These are phyloP conservation scores for Penicillium sp. DNA, from an alignment of 2,329 filamentous ascomycete species.

Conservation along the genomic window DNA sequence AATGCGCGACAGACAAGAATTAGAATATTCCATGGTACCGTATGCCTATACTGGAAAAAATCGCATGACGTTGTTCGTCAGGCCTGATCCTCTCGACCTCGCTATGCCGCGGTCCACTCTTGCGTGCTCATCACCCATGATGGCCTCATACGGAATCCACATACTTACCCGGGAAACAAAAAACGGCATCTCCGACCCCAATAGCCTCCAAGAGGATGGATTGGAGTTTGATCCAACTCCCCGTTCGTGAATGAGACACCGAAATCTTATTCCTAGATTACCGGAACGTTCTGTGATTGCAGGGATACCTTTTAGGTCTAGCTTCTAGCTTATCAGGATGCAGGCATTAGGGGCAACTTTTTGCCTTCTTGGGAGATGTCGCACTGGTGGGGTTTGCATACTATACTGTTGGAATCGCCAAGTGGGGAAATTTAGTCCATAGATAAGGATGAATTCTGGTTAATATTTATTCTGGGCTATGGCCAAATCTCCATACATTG, in stretches of 20 bases:
- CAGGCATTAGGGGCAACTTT: background rate
- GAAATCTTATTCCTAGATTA: background rate
- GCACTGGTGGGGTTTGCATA: background rate
- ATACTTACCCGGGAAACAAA: background rate
- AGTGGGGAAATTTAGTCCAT: background rate
- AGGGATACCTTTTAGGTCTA: background rate
- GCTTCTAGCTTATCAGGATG: background rate
- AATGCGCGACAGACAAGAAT: background rate
- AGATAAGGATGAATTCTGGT: background rate
- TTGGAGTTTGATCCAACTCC: background rate
- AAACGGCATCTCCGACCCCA: background rate
- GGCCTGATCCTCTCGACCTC: background rate
- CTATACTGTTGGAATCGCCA: too few relatives aligned
- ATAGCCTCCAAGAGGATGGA: background rate
- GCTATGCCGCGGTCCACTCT: conserved; percentile 1
- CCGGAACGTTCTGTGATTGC: background rate
- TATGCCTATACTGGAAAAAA: background rate
- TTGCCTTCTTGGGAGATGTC: background rate
- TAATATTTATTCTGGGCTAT: background rate
- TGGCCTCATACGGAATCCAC: conserved; percentile 14
- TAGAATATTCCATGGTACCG: background rate
- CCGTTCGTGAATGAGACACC: background rate
- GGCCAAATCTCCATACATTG: background rate
- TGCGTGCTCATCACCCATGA: conserved; percentile 14
- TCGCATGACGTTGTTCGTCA: background rate